Evolutionary conservation across 306 rosid genomes (phyloP), one percentile per base, ranked within the genome.

Genomic region (Medicago ruthenica): DNA sequence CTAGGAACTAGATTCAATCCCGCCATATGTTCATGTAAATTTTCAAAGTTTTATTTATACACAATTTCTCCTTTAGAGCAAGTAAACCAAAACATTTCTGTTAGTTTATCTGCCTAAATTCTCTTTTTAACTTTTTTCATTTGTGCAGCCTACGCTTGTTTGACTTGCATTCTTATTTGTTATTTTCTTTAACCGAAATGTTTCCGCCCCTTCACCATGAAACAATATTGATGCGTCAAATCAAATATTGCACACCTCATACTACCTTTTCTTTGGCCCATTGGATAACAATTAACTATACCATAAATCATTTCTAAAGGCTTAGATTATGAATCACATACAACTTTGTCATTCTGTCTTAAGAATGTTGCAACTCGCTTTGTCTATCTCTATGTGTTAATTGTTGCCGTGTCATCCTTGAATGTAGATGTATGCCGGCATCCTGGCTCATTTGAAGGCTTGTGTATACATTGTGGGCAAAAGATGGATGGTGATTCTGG

Each of bases 361-460:
- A 15, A 42, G 53, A 61, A 20, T 64, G 36, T 34, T 54, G 6
- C 67, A 53, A 67, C 70, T 65, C 58, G 47, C 20, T 55, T 16
- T 16, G 59, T 71, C 14, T 27, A 13, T 4, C 41, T 37, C 27
- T 24, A n/a, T n/a, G n/a, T n/a, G 27, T 7, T 22, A 14, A 20
- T 66, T 48, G 70, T 53, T 80, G 83, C 89, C 86, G 97, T 83
- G 78, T 77, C 63, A 77, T 77, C 87, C 7, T 8, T 15, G 15
- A 67, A 82, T 80, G 76, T 48, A 74, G 87, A 78, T 65, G 53
- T 16, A 21, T 90, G 97, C 70, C 48, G 80, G 1, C 96, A 92
- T 80, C 97, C 97, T 48, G 92, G 96, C 24, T 90, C 94, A 7
- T 88, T 92, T 79, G 92, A 87, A 72, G 80, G 83, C 47, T 87